A percentile compares a stretch with the other conserved stretches of the same genome.
Conservation (phyloP, 2,329 filamentous ascomycete genomes). For the Aspergillus candidus region DNA sequence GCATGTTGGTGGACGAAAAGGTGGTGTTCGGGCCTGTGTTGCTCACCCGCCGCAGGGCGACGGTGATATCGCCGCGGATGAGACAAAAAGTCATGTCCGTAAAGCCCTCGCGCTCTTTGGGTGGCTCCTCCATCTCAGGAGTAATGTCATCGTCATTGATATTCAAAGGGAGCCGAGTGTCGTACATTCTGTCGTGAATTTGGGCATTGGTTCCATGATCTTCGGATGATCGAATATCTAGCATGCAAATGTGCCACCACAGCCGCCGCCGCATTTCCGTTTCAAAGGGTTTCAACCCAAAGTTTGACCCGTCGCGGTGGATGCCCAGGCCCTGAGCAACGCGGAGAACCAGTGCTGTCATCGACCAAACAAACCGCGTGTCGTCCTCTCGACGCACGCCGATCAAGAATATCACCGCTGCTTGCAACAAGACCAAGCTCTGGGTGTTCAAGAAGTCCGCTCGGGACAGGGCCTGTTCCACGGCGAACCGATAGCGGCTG, state of each 20-base stretch:
- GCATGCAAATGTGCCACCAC: constrained; percentile 46
- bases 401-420: constrained; percentile 57
- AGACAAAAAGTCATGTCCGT: constrained; percentile 50
- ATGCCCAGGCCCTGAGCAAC: constrained; percentile 43
- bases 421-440: constrained; percentile 57
- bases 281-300: constrained; percentile 44
- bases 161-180: constrained; percentile 46
- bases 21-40: constrained; percentile 27
- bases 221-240: constrained; percentile 46
- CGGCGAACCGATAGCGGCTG: constrained; percentile 54
- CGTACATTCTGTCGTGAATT: constrained; percentile 40
- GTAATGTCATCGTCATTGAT: constrained; percentile 48
- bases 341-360: constrained; percentile 38
- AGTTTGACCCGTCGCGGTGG: constrained; percentile 47
- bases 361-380: constrained; percentile 39
- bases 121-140: constrained; percentile 44
- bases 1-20: constrained; percentile 12
- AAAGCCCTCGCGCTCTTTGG: constrained; percentile 44
- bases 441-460: constrained; percentile 59
- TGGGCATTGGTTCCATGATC: constrained; percentile 45
- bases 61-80: constrained; percentile 50
- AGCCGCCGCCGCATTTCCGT: constrained; percentile 48
- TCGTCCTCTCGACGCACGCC: constrained; percentile 38
- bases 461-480: constrained; percentile 58
- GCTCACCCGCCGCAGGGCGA: constrained; percentile 36